These are phyloP conservation scores for Peribolospora baueri DNA, from an alignment of 768 basidiomycete genomes.

Conservation along the genomic window DNA sequence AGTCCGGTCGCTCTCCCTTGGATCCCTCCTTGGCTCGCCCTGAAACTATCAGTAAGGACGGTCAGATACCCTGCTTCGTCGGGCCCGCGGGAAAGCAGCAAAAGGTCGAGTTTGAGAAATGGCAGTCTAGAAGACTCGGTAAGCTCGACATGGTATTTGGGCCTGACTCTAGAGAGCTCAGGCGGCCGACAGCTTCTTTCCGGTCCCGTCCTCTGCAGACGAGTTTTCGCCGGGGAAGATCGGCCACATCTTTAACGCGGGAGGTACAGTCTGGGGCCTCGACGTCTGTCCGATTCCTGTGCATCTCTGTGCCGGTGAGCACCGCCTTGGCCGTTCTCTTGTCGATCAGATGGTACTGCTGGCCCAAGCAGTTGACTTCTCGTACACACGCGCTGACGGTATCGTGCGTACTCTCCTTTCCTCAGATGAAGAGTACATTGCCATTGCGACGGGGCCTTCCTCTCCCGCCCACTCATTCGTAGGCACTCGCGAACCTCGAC, in stretches of 20 bases:
- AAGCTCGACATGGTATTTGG: background rate
- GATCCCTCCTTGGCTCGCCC: background rate
- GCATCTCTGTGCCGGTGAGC: too few species aligned
- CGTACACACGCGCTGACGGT: too few species aligned
- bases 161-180: background rate
- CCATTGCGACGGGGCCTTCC: slow-evolving; percentile 28
- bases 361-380: too few species aligned
- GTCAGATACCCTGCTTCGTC: background rate
- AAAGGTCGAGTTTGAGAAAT: background rate
- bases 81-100: background rate
- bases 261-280: slow-evolving; percentile 68
- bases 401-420: background rate
- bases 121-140: background rate
- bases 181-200: background rate
- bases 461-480: slow-evolving; percentile 11
- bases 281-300: slow-evolving; percentile 73
- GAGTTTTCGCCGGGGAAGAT: slow-evolving; percentile 34
- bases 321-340: too few species aligned
- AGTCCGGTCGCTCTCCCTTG: background rate
- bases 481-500: slow-evolving; percentile 32
- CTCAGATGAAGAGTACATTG: slow-evolving; percentile 49
- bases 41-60: background rate
- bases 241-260: slow-evolving; percentile 56
- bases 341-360: too few species aligned
- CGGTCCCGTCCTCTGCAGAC: slow-evolving; percentile 23